A percentile compares a stretch with the other conserved stretches of the same genome.
Evolutionary conservation across 345 rosid species (phyloP).

Genomic region (Gossypium sturtianum): DNA sequence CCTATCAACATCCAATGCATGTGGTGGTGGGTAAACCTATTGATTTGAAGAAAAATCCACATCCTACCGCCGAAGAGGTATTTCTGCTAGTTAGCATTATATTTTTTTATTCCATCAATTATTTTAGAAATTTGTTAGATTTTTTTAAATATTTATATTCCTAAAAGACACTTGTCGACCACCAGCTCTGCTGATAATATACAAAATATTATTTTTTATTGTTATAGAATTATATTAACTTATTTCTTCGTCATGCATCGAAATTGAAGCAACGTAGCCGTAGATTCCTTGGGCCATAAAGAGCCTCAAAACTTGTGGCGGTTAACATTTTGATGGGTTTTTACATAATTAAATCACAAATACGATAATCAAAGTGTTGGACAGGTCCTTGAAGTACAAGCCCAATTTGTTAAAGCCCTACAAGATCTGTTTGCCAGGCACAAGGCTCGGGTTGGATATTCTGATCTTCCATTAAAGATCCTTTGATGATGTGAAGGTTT

Average conservation of each 20-base stretch:
- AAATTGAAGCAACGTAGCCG: no score
- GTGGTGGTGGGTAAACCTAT: constrained; percentile 87
- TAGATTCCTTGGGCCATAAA: no score
- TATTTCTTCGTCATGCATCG: no score
- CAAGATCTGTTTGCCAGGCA: constrained; percentile 68
- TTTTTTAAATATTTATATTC: no score
- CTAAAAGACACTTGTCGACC: no score
- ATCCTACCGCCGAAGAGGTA: constrained; percentile 87
- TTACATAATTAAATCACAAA: no score
- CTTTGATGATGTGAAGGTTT: constrained; percentile 33
- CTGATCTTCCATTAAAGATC: constrained; percentile 58
- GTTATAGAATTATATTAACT: not conserved
- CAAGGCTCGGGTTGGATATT: constrained; percentile 50
- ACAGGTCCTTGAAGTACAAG: constrained; percentile 51
- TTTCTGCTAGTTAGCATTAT: not conserved
- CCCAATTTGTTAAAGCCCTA: constrained; percentile 55
- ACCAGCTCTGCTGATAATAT: no score
- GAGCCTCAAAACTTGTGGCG: no score
- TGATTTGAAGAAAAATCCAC: constrained; percentile 51
- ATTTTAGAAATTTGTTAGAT: no score
- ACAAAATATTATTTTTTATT: not conserved
- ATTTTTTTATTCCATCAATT: no score
- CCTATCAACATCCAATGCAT: constrained; percentile 67
- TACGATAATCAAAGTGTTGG: not conserved
- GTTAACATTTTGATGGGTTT: no score